phyloP scores from a whole-genome alignment of 345 rosid genomes.

The Triadica sebifera region DNA sequence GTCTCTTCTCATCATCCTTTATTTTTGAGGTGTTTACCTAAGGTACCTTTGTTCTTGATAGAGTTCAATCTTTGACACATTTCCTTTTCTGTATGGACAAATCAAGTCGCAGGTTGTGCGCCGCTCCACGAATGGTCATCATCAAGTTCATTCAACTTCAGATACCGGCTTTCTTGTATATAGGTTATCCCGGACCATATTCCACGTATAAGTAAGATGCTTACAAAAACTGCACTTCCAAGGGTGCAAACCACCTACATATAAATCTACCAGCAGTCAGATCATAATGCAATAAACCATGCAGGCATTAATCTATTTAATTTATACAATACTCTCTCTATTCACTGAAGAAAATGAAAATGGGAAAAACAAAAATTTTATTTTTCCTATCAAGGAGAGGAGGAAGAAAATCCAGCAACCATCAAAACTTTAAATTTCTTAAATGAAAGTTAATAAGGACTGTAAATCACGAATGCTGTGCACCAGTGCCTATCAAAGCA shows the following conservation, averaged over 20 bases:
- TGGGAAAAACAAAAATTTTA: neutral
- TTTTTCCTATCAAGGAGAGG: neutral
- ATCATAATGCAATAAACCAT: conserved; percentile 1
- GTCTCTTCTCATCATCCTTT: conserved; percentile 6
- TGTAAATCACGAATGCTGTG: neutral
- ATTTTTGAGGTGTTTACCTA: neutral
- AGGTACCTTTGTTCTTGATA: neutral
- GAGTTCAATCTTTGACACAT: neutral
- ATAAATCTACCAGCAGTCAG: neutral
- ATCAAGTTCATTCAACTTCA: conserved; percentile 26
- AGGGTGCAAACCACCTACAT: conserved; percentile 67
- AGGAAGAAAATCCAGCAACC: neutral
- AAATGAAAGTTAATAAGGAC: neutral
- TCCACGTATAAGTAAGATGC: conserved; percentile 64
- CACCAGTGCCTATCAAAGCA: neutral
- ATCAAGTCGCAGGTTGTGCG: conserved; percentile 47
- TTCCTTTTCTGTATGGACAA: neutral
- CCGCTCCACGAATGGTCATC: conserved; percentile 48
- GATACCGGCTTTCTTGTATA: conserved; percentile 48
- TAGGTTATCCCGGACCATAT: conserved; percentile 50
- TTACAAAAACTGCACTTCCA: conserved; percentile 58
- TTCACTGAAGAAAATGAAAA: neutral
- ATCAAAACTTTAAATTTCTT: neutral
- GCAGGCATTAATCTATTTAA: neutral
- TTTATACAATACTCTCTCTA: neutral